phyloP scores from a whole-genome alignment of 345 rosid species.

The Kernera saxatilis region DNA sequence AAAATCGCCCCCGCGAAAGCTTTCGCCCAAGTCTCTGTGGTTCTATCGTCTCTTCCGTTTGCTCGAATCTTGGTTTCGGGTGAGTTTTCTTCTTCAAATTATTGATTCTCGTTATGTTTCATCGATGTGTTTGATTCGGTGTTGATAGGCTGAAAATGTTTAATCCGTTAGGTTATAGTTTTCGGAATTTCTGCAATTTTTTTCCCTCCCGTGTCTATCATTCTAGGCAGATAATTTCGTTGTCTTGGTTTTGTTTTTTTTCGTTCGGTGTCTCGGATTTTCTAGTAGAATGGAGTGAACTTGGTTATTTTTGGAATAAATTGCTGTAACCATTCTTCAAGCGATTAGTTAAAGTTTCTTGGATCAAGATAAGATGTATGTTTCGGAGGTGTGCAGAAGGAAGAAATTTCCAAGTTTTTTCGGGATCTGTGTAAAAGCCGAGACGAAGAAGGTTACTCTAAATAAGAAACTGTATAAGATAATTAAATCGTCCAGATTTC shows the following conservation, averaged over 20 bases:
- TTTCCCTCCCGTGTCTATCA: too few relatives aligned
- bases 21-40: not conserved
- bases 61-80: constrained; percentile 10
- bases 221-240: not conserved
- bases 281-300: not conserved
- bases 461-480: not conserved
- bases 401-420: not conserved
- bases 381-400: not conserved
- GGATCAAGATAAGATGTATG: not conserved
- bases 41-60: not conserved
- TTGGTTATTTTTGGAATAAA: not conserved
- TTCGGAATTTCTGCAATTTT: not conserved
- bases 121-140: not conserved
- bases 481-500: not conserved
- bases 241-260: not conserved
- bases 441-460: not conserved
- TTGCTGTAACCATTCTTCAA: not conserved
- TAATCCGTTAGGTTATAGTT: too few relatives aligned
- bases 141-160: not conserved
- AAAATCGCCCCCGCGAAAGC: not conserved
- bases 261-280: not conserved
- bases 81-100: constrained; percentile 6
- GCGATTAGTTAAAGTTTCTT: not conserved
- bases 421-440: not conserved
- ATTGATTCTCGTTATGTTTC: not conserved